phyloP scores from a whole-genome alignment of 1,284 basidiomycete genomes.

The Rhodotorula sp. region DNA sequence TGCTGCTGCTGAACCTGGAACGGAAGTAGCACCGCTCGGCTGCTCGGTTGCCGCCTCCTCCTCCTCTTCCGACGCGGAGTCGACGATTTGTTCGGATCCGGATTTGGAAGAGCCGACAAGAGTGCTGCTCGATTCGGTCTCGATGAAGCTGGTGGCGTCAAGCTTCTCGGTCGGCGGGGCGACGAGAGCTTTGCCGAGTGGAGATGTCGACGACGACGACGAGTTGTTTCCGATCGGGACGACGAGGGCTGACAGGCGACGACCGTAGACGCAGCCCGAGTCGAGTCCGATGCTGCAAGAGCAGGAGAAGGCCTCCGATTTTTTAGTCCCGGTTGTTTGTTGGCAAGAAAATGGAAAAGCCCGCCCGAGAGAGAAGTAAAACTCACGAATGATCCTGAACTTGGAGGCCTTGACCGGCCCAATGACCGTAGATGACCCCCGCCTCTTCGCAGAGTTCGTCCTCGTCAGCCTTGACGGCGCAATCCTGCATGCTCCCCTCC shows the following conservation, averaged over 20 bases:
- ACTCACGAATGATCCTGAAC: conserved; percentile 36
- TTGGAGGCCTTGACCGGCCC: conserved; percentile 40
- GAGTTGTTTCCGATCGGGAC: conserved; percentile 15
- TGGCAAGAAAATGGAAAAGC: neutral
- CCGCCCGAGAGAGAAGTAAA: neutral
- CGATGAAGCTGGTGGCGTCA: neutral
- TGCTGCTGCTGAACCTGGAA: no score
- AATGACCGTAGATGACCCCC: conserved; percentile 44
- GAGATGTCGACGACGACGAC: neutral
- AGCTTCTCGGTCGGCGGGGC: neutral
- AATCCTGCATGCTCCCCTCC: conserved; percentile 39
- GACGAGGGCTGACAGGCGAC: conserved; percentile 41
- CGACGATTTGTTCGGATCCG: neutral
- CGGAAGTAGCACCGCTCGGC: neutral
- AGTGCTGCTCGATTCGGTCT: no score
- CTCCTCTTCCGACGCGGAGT: neutral
- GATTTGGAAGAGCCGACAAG: neutral
- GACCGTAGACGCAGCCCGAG: conserved; percentile 42
- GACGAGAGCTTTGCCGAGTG: neutral
- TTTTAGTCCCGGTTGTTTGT: no score
- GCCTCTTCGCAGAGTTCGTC: conserved; percentile 29
- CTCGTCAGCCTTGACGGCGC: conserved; percentile 17
- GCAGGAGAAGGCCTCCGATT: no score
- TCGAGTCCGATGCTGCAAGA: conserved; percentile 40
- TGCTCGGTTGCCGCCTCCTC: neutral